Conservation (phyloP, 257 asterid genomes). For the Nicotiana knightiana region DNA sequence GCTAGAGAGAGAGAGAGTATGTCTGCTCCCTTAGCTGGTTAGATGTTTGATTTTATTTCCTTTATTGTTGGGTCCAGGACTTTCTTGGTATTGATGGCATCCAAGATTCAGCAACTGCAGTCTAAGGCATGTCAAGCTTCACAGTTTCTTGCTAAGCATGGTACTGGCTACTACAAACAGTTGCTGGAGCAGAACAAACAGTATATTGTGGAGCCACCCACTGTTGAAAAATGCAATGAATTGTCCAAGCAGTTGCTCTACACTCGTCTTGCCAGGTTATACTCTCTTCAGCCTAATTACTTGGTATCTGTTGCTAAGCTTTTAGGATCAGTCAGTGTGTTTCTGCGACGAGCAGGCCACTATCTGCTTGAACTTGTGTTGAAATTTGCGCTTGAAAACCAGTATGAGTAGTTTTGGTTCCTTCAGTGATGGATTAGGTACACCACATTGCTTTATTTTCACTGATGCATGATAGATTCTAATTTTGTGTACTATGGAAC, state of each 20-base stretch:
- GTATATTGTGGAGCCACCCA: slow-evolving; percentile 39
- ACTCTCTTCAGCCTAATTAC: neutral
- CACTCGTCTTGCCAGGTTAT: slow-evolving; percentile 52
- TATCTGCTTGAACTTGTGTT: neutral
- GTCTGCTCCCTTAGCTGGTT: neutral
- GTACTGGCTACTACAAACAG: slow-evolving; percentile 33
- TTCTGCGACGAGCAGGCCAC: neutral
- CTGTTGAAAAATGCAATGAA: slow-evolving; percentile 41
- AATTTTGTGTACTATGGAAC: neutral
- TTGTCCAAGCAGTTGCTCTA: slow-evolving; percentile 40
- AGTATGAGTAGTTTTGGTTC: neutral
- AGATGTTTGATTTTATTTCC: neutral
- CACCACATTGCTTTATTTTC: neutral
- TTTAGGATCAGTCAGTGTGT: neutral
- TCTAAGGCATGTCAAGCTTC: slow-evolving; percentile 35
- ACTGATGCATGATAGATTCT: neutral
- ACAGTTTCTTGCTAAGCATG: slow-evolving; percentile 28
- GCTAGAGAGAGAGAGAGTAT: neutral
- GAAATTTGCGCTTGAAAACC: neutral
- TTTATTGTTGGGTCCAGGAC: neutral
- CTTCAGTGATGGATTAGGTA: neutral
- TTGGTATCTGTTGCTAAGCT: neutral
- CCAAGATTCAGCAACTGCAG: slow-evolving; percentile 31
- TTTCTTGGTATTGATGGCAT: slow-evolving; percentile 30
- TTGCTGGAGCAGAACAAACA: slow-evolving; percentile 38